Conservation (phyloP, 2,329 filamentous ascomycete species). For the Pestalotiopsis sp. region DNA sequence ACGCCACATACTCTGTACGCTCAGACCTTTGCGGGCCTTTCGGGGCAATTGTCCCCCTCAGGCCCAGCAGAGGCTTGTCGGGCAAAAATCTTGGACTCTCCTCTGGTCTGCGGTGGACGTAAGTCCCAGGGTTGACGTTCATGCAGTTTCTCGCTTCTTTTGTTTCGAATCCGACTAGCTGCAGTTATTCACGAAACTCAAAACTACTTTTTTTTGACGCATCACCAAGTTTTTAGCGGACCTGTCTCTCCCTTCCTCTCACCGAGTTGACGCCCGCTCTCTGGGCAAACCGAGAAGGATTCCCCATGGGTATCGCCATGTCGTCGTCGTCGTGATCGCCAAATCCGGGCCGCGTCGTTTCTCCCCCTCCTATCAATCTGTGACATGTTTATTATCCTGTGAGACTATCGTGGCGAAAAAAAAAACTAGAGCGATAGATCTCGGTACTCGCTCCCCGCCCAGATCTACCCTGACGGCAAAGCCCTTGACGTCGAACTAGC, state of each 20-base stretch:
- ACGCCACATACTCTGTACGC: too few relatives aligned
- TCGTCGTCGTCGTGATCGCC: too few relatives aligned
- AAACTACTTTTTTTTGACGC: not conserved
- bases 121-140: too few relatives aligned
- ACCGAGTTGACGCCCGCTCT: not conserved
- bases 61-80: too few relatives aligned
- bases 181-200: not conserved
- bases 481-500: not conserved
- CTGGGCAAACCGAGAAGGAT: not conserved
- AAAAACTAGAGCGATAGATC: not conserved
- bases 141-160: not conserved
- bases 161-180: not conserved
- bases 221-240: not conserved
- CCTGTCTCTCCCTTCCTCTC: not conserved
- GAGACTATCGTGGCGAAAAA: not conserved
- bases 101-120: too few relatives aligned
- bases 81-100: too few relatives aligned
- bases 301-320: not conserved
- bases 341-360: not conserved
- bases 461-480: not conserved
- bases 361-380: not conserved
- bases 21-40: too few relatives aligned
- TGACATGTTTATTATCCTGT: not conserved
- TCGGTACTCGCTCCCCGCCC: not conserved
- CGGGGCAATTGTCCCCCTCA: too few relatives aligned